Evolutionary conservation across 495 filamentous ascomycete genomes (phyloP).

Genomic region (Neurospora africana): DNA sequence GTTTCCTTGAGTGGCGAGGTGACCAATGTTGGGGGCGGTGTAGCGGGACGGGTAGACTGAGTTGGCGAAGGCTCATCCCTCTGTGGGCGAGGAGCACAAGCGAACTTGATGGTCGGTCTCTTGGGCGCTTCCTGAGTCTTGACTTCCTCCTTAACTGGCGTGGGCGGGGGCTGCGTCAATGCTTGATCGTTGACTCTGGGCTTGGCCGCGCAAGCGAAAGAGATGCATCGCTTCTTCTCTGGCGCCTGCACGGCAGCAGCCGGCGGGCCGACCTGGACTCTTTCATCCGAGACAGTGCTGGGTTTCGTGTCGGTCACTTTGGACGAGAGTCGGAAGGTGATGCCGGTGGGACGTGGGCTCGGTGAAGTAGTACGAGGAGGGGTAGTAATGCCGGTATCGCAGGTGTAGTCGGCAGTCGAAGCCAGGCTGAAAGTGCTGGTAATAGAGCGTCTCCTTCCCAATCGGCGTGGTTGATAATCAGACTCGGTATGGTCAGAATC

Average conservation of each 20-base stretch:
- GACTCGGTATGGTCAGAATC: conserved; percentile 35
- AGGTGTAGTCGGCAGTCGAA: conserved; percentile 80
- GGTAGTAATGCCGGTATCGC: conserved; percentile 85
- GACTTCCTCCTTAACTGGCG: conserved; percentile 9
- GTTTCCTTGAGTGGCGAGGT: conserved; percentile 7
- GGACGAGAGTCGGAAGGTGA: conserved; percentile 11
- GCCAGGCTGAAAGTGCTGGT: conserved; percentile 66
- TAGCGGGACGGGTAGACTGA: conserved; percentile 9
- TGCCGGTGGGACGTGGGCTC: conserved; percentile 60
- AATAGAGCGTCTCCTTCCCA: conserved; percentile 51
- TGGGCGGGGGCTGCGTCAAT: conserved; percentile 16
- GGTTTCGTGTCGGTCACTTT: background rate
- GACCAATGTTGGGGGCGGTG: conserved; percentile 5
- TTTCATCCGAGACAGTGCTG: background rate
- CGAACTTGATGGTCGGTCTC: conserved; percentile 41
- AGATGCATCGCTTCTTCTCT: conserved; percentile 71
- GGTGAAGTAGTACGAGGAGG: conserved; percentile 79
- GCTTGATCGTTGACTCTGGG: conserved; percentile 21
- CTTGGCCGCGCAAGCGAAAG: conserved; percentile 68
- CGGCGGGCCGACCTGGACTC: conserved; percentile 4
- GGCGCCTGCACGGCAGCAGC: conserved; percentile 21
- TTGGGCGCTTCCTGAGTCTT: conserved; percentile 27
- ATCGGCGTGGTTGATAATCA: conserved; percentile 2
- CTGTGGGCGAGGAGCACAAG: conserved; percentile 23
- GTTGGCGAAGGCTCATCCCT: conserved; percentile 4